phyloP scores from a whole-genome alignment of 2,329 filamentous ascomycete genomes.

The Anisogramma anomala region DNA sequence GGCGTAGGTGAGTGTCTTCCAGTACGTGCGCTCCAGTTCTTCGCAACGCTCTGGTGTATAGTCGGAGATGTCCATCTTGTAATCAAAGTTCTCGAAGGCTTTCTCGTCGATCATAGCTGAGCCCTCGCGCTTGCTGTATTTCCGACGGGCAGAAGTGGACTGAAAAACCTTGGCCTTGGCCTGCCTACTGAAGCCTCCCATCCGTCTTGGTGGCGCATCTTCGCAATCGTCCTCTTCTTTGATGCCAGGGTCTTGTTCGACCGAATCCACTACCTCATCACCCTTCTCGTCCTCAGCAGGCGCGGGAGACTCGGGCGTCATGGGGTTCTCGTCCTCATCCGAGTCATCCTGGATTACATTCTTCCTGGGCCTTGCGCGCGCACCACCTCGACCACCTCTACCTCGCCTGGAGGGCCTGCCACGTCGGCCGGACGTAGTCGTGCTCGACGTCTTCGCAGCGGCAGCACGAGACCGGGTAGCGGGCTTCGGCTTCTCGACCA shows the following conservation, averaged over 20 bases:
- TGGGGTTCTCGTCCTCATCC: constrained; percentile 38
- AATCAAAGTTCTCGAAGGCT: constrained; percentile 84
- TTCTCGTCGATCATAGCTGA: constrained; percentile 77
- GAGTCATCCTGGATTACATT: constrained; percentile 28
- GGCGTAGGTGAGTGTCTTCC: constrained; percentile 94
- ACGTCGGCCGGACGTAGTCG: neutral
- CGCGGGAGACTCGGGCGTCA: constrained; percentile 47
- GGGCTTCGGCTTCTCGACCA: constrained; percentile 38
- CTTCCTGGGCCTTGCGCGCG: constrained; percentile 27
- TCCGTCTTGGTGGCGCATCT: constrained; percentile 33
- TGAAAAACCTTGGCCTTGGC: constrained; percentile 47
- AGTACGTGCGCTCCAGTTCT: constrained; percentile 88
- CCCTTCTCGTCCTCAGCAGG: constrained; percentile 23
- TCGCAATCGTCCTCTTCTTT: constrained; percentile 35
- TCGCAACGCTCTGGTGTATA: constrained; percentile 87
- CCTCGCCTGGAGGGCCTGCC: constrained; percentile 6
- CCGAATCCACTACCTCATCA: constrained; percentile 31
- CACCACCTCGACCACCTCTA: constrained; percentile 26
- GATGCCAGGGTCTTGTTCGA: constrained; percentile 35
- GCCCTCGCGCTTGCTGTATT: constrained; percentile 70
- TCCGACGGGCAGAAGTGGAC: constrained; percentile 75
- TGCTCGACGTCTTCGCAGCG: constrained; percentile 12
- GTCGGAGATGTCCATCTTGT: constrained; percentile 75
- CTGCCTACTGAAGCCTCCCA: constrained; percentile 34
- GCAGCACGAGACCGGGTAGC: constrained; percentile 28